phyloP scores from a whole-genome alignment of 2,329 filamentous ascomycete genomes.

The Colletotrichum horii region DNA sequence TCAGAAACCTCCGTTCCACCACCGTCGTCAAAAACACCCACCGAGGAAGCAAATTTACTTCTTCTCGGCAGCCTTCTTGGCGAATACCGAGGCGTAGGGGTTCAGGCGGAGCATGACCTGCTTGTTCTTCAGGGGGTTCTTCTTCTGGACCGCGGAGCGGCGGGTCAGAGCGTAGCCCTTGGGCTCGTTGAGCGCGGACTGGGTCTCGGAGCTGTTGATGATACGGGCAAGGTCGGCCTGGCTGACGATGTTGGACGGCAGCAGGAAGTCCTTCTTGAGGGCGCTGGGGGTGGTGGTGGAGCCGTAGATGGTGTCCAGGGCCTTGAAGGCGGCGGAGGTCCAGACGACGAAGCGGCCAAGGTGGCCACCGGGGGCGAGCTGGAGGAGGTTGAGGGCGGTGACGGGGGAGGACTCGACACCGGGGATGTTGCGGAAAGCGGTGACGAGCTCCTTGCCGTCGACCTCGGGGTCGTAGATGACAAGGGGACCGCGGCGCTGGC shows the following conservation, averaged over 20 bases:
- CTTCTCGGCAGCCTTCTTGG: slow-evolving; percentile 71
- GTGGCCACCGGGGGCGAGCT: slow-evolving; percentile 98
- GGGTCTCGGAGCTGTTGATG: slow-evolving; percentile 99
- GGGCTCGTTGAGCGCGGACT: slow-evolving; percentile 91
- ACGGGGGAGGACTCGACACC: slow-evolving; percentile 97
- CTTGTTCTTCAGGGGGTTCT: slow-evolving; percentile 99
- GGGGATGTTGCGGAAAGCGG: slow-evolving; percentile 97
- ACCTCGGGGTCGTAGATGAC: slow-evolving; percentile 96
- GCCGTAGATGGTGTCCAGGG: slow-evolving; percentile 96
- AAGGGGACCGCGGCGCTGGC: slow-evolving; percentile 96
- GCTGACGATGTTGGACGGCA: slow-evolving; percentile 89
- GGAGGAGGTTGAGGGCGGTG: slow-evolving; percentile 95
- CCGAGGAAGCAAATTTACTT: slow-evolving; percentile 11
- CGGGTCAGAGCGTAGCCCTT: slow-evolving; percentile 91
- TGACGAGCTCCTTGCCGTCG: slow-evolving; percentile 93
- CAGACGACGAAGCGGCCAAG: slow-evolving; percentile 99
- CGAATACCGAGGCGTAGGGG: slow-evolving; percentile 92
- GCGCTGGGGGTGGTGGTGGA: slow-evolving; percentile 86
- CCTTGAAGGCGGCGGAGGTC: slow-evolving; percentile 96
- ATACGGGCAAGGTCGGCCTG: slow-evolving; percentile 96
- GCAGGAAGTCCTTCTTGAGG: slow-evolving; percentile 98
- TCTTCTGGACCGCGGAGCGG: slow-evolving; percentile 94
- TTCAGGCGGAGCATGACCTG: slow-evolving; percentile 98
- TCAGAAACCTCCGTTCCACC: slow-evolving; percentile 18
- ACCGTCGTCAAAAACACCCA: slow-evolving; percentile 7